Base-by-base conservation (phyloP, 805 yeast genomes). In the Saturnispora dispora region DNA sequence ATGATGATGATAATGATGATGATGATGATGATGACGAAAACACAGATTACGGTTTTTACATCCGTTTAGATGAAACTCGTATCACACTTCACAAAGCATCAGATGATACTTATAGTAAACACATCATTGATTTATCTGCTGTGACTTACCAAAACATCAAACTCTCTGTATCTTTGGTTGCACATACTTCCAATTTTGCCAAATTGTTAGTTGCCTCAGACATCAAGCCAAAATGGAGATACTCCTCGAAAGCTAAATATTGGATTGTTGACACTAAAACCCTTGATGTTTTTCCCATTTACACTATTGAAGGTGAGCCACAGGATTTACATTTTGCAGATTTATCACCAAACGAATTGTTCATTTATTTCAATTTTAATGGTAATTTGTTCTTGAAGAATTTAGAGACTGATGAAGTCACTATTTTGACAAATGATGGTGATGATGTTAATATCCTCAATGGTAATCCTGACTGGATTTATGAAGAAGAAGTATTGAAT, bases 391-490 rank as follows among this genome's bases (percentile, higher is more conserved):
- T 69, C 57, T 46, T 82, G 13, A 73, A 76, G 58, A 64, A 74
- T 46, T 57, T 78, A 0, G 20, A 45, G 5, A 46, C 58, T 11
- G 61, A 57, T 5, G 53, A 56, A 4, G 53, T 63, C 4, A 60
- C 54, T 0, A 71, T 67, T 52, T 62, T 79, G 9, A 77, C 84
- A 0, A 53, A 55, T 4, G 84, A 78, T 61, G 90, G 89, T 0
- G 67, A 74, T 11, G 35, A 28, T 13, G 60, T 55, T 0, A 66
- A 73, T 17, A 68, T 84, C 4, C 72, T 75, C 54, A 82, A 85
- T 57, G 95, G 88, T 5, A 82, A 74, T 55, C 81, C 90, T 0
- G 93, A 85, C 60, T 86, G 95, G 93, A 82, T 85, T 1, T 85
- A 85, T 63, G 95, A 86, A 63, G 95, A 86, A 60, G 95, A 86